phyloP scores from a whole-genome alignment of 371 early-diverging fungal species.

The Syncephalastrum monosporum region DNA sequence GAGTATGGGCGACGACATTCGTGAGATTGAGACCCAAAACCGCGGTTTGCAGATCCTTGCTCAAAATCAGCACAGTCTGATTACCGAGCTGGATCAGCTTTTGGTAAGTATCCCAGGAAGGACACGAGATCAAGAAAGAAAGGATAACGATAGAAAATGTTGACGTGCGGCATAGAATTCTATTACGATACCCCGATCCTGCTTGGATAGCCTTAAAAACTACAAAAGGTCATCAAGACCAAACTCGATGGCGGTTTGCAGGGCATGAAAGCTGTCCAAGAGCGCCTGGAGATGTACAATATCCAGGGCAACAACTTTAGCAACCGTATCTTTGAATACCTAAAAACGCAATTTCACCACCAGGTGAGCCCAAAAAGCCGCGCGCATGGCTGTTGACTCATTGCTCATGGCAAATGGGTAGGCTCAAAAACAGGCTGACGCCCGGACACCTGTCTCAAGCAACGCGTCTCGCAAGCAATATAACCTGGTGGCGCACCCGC shows the following conservation, averaged over 20 bases:
- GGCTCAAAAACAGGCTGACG: constrained; percentile 57
- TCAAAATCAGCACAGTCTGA: constrained; percentile 78
- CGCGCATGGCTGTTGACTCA: no score
- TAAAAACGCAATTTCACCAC: constrained; percentile 66
- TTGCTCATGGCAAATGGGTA: constrained; percentile 13
- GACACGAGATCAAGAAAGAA: no score
- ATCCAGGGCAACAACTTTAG: constrained; percentile 81
- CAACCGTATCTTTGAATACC: constrained; percentile 71
- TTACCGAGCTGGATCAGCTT: constrained; percentile 80
- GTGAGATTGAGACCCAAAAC: constrained; percentile 90
- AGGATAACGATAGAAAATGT: neutral
- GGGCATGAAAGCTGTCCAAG: constrained; percentile 77
- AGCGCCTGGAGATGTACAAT: constrained; percentile 75
- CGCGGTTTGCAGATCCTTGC: constrained; percentile 87
- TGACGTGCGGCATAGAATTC: constrained; percentile 19
- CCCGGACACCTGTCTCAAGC: constrained; percentile 46
- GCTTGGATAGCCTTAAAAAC: constrained; percentile 59
- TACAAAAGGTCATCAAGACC: constrained; percentile 77
- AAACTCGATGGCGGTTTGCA: constrained; percentile 72
- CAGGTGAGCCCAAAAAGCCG: constrained; percentile 36
- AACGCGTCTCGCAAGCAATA: constrained; percentile 25
- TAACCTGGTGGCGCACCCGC: constrained; percentile 51
- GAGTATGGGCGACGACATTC: constrained; percentile 94
- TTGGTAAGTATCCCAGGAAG: constrained; percentile 46
- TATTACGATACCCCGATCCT: constrained; percentile 40